Evolutionary conservation across 1,139 yeast species (phyloP).

Genomic region (Saccharomyces pastorianus): DNA sequence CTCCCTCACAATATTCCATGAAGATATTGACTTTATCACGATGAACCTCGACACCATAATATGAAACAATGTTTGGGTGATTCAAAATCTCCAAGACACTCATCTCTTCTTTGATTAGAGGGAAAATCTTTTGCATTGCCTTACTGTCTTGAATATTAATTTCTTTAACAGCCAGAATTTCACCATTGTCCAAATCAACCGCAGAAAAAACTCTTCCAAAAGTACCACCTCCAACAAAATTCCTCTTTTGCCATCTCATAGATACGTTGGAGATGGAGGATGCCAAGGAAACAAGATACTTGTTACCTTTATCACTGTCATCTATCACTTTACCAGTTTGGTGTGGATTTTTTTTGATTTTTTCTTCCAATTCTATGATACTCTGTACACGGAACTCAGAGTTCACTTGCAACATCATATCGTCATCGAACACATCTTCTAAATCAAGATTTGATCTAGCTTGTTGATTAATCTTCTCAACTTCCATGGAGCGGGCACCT

Average conservation of each 20-base stretch:
- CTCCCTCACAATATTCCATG: constrained; percentile 97
- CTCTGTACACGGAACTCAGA: constrained; percentile 33
- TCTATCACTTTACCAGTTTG: constrained; percentile 85
- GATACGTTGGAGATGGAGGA: constrained; percentile 86
- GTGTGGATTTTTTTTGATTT: constrained; percentile 21
- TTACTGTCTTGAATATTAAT: constrained; percentile 85
- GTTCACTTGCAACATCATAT: constrained; percentile 33
- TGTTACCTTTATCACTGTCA: constrained; percentile 78
- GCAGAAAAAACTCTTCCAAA: constrained; percentile 94
- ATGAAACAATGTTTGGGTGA: constrained; percentile 94
- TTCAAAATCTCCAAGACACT: constrained; percentile 88
- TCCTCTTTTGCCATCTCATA: constrained; percentile 95
- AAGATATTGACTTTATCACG: constrained; percentile 90
- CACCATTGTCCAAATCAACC: constrained; percentile 88
- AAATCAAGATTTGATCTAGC: constrained; percentile 29
- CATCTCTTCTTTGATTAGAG: constrained; percentile 92
- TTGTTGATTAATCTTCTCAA: constrained; percentile 44
- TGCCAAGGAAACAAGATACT: constrained; percentile 76
- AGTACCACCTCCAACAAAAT: constrained; percentile 89
- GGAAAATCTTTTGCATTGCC: constrained; percentile 75
- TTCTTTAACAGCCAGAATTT: constrained; percentile 94
- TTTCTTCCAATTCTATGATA: constrained; percentile 29
- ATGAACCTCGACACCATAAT: constrained; percentile 95
- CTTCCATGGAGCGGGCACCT: constrained; percentile 87
- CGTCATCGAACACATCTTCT: constrained; percentile 33